Percentiles rank a stretch among this genome's conserved stretches.
Evolutionary conservation across 768 basidiomycete species (phyloP).

Genomic region (Austroboletus eburneus): DNA sequence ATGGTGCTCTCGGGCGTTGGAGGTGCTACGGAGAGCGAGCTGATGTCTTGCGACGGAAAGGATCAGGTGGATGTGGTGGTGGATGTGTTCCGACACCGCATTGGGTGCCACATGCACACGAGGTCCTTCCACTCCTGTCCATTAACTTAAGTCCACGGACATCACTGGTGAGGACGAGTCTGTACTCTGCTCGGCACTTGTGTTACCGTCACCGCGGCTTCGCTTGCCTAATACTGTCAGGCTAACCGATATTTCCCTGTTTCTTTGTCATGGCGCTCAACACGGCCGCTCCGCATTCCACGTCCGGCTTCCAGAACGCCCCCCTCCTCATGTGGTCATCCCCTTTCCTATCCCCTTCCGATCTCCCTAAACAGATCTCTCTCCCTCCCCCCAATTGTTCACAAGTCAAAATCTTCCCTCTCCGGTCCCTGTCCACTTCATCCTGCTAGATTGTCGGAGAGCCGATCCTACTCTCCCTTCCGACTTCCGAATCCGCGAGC

Average conservation of each 20-base stretch:
- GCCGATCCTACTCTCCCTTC: conserved; percentile 31
- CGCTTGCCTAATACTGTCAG: conserved; percentile 29
- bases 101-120: conserved; percentile 33
- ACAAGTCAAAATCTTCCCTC: conserved; percentile 21
- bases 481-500: conserved; percentile 32
- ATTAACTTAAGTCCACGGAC: conserved; percentile 40
- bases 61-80: conserved; percentile 19
- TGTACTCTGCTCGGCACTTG: conserved; percentile 32
- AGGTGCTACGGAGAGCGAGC: too few species aligned
- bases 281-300: conserved; percentile 23
- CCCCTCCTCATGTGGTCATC: conserved; percentile 2
- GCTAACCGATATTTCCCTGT: conserved; percentile 30
- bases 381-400: conserved; percentile 7
- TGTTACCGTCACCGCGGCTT: conserved; percentile 36
- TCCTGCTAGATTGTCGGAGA: conserved; percentile 33
- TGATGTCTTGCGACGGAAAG: conserved; percentile 10
- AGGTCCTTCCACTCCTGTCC: conserved; percentile 33
- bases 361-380: conserved; percentile 19
- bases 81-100: conserved; percentile 30
- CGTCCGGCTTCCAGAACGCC: conserved; percentile 20
- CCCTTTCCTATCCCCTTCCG: conserved; percentile 12
- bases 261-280: conserved; percentile 28
- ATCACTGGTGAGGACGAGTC: conserved; percentile 25
- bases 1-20: too few species aligned
- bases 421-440: conserved; percentile 19